A percentile compares a stretch with the other conserved stretches of the same genome.
Evolutionary conservation across 2,329 filamentous ascomycete genomes (phyloP).

Genomic region (Aspergillus ruber): DNA sequence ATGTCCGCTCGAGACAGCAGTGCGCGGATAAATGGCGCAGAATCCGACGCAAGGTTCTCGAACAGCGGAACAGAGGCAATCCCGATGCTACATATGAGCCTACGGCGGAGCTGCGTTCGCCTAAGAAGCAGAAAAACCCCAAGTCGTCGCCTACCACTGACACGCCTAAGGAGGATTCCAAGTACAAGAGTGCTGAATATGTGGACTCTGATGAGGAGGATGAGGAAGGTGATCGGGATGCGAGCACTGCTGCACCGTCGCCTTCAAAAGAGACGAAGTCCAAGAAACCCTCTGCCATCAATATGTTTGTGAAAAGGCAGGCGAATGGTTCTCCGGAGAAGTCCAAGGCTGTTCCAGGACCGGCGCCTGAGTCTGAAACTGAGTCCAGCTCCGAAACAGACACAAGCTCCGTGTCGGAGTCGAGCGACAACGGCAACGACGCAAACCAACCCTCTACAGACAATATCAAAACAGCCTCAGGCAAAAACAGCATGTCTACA

Average conservation of each 20-base stretch:
- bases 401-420: not conserved
- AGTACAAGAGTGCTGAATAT: slow-evolving; percentile 6
- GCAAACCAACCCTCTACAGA: not conserved
- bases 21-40: slow-evolving; percentile 37
- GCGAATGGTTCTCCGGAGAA: not conserved
- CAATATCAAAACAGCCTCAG: not conserved
- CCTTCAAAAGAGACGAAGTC: not conserved
- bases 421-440: not conserved
- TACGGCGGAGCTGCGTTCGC: slow-evolving; percentile 2
- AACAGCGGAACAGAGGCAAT: slow-evolving; percentile 14
- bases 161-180: slow-evolving; percentile 1
- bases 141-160: slow-evolving; percentile 4
- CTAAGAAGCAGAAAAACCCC: not conserved
- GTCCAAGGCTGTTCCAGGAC: not conserved
- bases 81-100: slow-evolving; percentile 21
- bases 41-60: slow-evolving; percentile 16
- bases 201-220: slow-evolving; percentile 9
- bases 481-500: not conserved
- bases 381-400: not conserved
- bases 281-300: not conserved
- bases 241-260: not conserved
- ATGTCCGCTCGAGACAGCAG: slow-evolving; percentile 32
- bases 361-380: not conserved
- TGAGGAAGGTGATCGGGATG: slow-evolving; percentile 3
- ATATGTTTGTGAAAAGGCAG: not conserved